phyloP scores from a whole-genome alignment of 768 basidiomycete genomes.

The Ephemerocybe angulata region DNA sequence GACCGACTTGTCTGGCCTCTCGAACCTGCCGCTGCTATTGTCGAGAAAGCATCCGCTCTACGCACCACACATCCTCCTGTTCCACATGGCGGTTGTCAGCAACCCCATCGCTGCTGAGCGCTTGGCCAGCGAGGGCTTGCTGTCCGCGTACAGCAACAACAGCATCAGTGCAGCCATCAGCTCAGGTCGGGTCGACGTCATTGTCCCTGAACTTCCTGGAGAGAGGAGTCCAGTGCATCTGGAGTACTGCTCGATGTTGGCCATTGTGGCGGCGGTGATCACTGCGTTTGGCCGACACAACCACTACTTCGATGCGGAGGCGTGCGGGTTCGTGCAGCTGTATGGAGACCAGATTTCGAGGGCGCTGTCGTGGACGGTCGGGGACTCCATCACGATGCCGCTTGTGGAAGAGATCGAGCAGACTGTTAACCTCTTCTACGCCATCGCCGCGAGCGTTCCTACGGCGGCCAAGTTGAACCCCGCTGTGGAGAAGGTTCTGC shows the following conservation, averaged over 20 bases:
- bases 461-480: conserved; percentile 42
- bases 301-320: conserved; percentile 81
- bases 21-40: conserved; percentile 61
- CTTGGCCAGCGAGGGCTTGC: conserved; percentile 77
- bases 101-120: conserved; percentile 77
- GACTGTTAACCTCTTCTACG: conserved; percentile 71
- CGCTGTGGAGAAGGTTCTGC: conserved; percentile 60
- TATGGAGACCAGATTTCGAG: conserved; percentile 77
- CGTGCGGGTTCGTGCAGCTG: conserved; percentile 80
- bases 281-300: conserved; percentile 58
- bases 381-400: conserved; percentile 70
- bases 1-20: conserved; percentile 66
- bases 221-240: conserved; percentile 77
- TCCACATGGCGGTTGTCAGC: conserved; percentile 82
- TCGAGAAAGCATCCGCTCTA: conserved; percentile 66
- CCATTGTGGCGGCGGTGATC: conserved; percentile 72
- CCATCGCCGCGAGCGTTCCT: conserved; percentile 59
- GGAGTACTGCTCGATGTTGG: conserved; percentile 81
- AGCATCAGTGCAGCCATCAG: conserved; percentile 74
- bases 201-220: conserved; percentile 64
- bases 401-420: conserved; percentile 82
- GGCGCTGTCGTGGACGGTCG: conserved; percentile 79
- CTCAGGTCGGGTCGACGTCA: conserved; percentile 64
- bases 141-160: conserved; percentile 82
- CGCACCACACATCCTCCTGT: conserved; percentile 72